Evolutionary conservation across 371 early-diverging fungal genomes (phyloP).

Genomic region (Actinomortierella ambigua): DNA sequence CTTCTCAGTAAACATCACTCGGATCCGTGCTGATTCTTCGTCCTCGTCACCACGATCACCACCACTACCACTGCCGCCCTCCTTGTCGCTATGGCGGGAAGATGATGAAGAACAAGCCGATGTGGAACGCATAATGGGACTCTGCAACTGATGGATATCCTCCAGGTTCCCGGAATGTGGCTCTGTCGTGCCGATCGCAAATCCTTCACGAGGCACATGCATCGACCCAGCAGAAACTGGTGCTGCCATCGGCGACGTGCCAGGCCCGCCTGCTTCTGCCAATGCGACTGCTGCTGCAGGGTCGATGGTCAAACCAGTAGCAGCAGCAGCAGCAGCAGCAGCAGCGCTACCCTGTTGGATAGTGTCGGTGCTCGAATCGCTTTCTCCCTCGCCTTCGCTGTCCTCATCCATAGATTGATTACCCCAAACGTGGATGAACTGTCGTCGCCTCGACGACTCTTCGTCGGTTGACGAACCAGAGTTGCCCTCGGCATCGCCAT

Average conservation of each 20-base stretch:
- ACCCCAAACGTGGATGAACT: no score
- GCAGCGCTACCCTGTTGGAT: not conserved
- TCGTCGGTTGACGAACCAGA: not conserved
- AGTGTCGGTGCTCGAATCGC: slow-evolving; percentile 16
- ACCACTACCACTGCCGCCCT: not conserved
- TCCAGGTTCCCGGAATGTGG: not conserved
- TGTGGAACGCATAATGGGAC: no score
- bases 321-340: slow-evolving; percentile 8
- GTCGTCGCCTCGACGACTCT: no score
- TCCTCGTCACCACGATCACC: slow-evolving; percentile 9
- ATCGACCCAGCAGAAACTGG: not conserved
- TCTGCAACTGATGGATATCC: not conserved
- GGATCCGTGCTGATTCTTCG: slow-evolving; percentile 19
- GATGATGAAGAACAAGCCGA: no score
- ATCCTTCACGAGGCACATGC: not conserved
- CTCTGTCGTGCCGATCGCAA: slow-evolving; percentile 1
- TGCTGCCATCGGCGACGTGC: not conserved
- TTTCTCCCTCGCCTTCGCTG: slow-evolving; percentile 16
- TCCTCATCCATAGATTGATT: not conserved
- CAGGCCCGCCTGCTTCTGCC: not conserved
- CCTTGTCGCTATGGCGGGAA: no score
- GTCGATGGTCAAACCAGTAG: slow-evolving; percentile 8
- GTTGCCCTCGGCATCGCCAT: slow-evolving; percentile 4
- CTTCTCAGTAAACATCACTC: slow-evolving; percentile 31
- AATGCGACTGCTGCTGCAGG: not conserved